phyloP scores from a whole-genome alignment of 441 rosid genomes.

The Populus hybrid region DNA sequence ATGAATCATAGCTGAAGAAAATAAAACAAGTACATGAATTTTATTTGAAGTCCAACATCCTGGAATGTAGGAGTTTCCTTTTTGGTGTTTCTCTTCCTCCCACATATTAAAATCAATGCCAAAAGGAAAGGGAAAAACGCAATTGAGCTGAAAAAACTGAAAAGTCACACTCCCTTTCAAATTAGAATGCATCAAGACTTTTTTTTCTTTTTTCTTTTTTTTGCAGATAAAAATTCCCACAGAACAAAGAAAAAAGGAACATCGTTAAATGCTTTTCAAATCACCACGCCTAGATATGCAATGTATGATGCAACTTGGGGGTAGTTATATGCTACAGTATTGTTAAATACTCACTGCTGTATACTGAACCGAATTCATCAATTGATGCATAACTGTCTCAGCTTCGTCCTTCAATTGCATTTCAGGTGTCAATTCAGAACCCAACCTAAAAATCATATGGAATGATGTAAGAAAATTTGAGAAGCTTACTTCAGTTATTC shows the following conservation, averaged over 20 bases:
- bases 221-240: background rate
- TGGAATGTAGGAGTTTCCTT: background rate
- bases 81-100: background rate
- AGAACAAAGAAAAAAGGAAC: background rate
- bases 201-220: background rate
- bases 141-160: background rate
- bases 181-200: background rate
- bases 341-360: conserved; percentile 72
- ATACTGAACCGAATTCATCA: conserved; percentile 77
- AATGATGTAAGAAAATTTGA: conserved; percentile 17
- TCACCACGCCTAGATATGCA: conserved; percentile 1
- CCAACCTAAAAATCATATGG: conserved; percentile 42
- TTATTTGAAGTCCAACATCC: too few species aligned
- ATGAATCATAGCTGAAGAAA: background rate
- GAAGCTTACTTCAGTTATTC: background rate
- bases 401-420: conserved; percentile 87
- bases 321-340: conserved; percentile 5
- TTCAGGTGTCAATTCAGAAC: conserved; percentile 70
- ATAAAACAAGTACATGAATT: too few species aligned
- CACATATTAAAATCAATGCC: background rate
- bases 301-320: conserved; percentile 10
- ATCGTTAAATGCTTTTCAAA: background rate
- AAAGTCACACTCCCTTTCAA: background rate
- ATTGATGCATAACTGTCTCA: conserved; percentile 60
- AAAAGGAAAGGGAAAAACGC: background rate